Percentiles rank a stretch among this genome's conserved stretches.
These are phyloP conservation scores for Brassica carinata DNA, from an alignment of 345 rosid genomes.

Conservation along the genomic window DNA sequence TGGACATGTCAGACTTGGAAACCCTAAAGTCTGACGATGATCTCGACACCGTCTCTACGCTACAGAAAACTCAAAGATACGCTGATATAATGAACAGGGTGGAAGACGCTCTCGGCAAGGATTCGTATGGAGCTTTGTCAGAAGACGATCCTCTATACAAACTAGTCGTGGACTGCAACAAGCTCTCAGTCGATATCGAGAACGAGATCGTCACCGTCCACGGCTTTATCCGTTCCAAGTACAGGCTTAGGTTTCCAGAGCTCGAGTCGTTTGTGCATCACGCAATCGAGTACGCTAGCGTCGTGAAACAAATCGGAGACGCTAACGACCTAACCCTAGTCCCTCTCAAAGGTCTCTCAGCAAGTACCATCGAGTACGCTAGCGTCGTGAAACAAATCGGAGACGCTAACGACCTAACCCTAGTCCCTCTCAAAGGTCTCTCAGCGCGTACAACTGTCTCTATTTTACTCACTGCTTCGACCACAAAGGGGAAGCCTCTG, in stretches of 20 bases:
- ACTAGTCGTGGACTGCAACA: background rate
- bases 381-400: background rate
- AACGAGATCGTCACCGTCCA: background rate
- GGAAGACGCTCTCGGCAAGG: background rate
- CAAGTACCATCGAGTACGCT: background rate
- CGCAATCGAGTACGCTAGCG: background rate
- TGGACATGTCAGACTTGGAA: constrained; percentile 27
- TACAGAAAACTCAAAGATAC: constrained; percentile 76
- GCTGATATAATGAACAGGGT: constrained; percentile 57
- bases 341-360: background rate
- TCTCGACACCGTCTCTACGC: constrained; percentile 69
- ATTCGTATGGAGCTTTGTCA: background rate
- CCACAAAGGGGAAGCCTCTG: background rate
- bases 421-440: background rate
- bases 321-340: background rate
- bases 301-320: background rate
- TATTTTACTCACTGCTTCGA: background rate
- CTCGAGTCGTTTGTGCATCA: background rate
- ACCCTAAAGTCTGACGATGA: constrained; percentile 69
- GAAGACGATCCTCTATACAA: background rate
- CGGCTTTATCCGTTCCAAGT: background rate
- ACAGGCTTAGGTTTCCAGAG: background rate
- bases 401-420: background rate
- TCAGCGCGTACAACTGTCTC: background rate
- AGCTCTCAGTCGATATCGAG: background rate